phyloP scores from a whole-genome alignment of 169 alveolate genomes.

The Theileria equi region DNA sequence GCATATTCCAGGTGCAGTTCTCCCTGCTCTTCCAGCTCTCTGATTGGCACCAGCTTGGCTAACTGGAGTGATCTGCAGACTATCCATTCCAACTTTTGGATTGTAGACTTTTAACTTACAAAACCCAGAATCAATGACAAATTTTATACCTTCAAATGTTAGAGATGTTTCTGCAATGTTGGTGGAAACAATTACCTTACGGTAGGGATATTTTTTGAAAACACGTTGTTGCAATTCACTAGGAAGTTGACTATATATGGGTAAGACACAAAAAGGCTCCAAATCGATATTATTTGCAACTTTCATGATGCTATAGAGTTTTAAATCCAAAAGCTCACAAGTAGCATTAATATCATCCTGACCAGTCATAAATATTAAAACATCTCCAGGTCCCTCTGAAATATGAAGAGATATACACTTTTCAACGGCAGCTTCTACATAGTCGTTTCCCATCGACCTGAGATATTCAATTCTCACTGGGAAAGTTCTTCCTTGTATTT shows the following conservation, averaged over 20 bases:
- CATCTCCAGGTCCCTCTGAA: constrained; percentile 88
- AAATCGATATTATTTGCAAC: constrained; percentile 46
- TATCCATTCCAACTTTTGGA: constrained; percentile 99
- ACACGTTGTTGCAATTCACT: constrained; percentile 91
- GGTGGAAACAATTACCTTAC: constrained; percentile 97
- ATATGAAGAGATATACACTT: constrained; percentile 96
- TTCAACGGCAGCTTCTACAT: constrained; percentile 98
- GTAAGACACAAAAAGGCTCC: constrained; percentile 89
- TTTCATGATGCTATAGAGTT: constrained; percentile 74
- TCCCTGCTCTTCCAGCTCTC: constrained; percentile 99
- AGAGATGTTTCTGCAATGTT: constrained; percentile 99
- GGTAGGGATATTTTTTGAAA: constrained; percentile 70
- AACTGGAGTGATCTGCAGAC: constrained; percentile 98
- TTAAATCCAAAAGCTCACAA: constrained; percentile 91
- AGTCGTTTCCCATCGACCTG: constrained; percentile 93
- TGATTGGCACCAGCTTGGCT: constrained; percentile 99
- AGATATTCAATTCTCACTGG: constrained; percentile 94
- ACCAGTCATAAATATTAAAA: constrained; percentile 99
- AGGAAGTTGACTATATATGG: constrained; percentile 98
- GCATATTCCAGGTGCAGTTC: constrained; percentile 99
- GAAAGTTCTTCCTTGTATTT: constrained; percentile 98
- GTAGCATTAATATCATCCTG: constrained; percentile 99
- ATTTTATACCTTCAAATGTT: constrained; percentile 97
- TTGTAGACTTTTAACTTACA: constrained; percentile 98
- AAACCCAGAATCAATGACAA: constrained; percentile 98